Evolutionary conservation across 2,329 filamentous ascomycete genomes (phyloP), one percentile per base, ranked within the genome.

Genomic region (Ophiostoma tasmaniense): DNA sequence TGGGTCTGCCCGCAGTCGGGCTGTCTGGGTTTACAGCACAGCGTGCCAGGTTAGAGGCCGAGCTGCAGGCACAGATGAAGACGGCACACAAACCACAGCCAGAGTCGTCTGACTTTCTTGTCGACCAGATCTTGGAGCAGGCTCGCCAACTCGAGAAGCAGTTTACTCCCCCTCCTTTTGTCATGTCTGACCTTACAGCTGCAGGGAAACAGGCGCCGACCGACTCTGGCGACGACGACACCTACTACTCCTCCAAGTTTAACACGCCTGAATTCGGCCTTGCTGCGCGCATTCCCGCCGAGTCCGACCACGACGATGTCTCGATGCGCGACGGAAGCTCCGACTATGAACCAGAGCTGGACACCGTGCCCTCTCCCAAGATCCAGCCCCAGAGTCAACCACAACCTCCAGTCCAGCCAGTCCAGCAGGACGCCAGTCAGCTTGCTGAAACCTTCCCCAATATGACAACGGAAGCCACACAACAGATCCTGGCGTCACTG

Each of bases 161-260:
- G 69, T 83, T 89, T 73, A 85, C 89, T 75, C 84, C 86, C 76
- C 81, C 83, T 72, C 79, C 85, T 11, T 30, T 61, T 33, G 55
- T 35, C 4, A 30, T 66, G 13, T 22, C n/a, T 64, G 45, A 45
- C 39, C 37, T n/a, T 30, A 65, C 66, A 69, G 45, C 33, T 64
- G 61, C 61, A 64, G 61, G 67, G 8, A 55, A 37, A 22, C 33
- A 62, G 30, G 52, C n/a, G 14, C 42, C 30, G 14, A 62, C 68
- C 84, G 91, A 94, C 78, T 95, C 92, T 45, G 91, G 93, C 80
- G 93, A 97, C 80, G 90, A 96, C 77, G 93, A 96, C 76, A 95
- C 93, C 55, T 96, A 96, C 79, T 97, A 98, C 82, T 97, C 94
- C 73, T 97, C 93, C 80, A 91, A 90, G 81, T 89, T 93, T 82